A percentile compares a stretch with the other conserved stretches of the same genome.
Conservation (phyloP, 192 early-diverging fungal species). For the Backusella morwellensis region DNA sequence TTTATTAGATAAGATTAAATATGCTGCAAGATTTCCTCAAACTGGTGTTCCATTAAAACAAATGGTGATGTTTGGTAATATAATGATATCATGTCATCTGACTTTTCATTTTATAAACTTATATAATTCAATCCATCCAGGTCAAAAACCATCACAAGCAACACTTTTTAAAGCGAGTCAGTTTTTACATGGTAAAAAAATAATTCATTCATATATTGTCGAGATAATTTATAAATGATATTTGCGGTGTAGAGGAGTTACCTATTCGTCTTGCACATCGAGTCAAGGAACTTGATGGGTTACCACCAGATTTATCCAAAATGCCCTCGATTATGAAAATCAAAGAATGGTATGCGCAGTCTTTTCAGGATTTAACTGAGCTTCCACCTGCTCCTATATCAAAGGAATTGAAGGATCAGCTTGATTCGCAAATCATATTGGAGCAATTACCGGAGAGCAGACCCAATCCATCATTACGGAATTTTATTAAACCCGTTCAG, state of each 20-base stretch:
- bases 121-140: neutral
- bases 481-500: constrained; percentile 2
- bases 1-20: constrained; percentile 68
- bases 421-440: constrained; percentile 27
- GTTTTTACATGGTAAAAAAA: constrained; percentile 58
- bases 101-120: neutral
- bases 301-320: constrained; percentile 80
- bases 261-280: constrained; percentile 92
- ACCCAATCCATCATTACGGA: constrained; percentile 39
- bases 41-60: constrained; percentile 93
- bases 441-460: constrained; percentile 40
- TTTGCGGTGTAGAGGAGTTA: constrained; percentile 63
- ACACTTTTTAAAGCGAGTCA: constrained; percentile 74
- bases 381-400: constrained; percentile 6
- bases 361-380: constrained; percentile 54
- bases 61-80: constrained; percentile 88
- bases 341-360: constrained; percentile 94
- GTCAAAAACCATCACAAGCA: constrained; percentile 71
- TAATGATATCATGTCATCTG: neutral
- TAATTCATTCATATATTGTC: too few species aligned
- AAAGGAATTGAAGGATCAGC: neutral
- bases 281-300: constrained; percentile 90
- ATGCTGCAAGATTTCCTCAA: constrained; percentile 83
- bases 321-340: constrained; percentile 94
- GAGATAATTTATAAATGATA: neutral